Evolutionary conservation across 2,329 filamentous ascomycete genomes (phyloP).

Genomic region (Mollisia scopiformis): DNA sequence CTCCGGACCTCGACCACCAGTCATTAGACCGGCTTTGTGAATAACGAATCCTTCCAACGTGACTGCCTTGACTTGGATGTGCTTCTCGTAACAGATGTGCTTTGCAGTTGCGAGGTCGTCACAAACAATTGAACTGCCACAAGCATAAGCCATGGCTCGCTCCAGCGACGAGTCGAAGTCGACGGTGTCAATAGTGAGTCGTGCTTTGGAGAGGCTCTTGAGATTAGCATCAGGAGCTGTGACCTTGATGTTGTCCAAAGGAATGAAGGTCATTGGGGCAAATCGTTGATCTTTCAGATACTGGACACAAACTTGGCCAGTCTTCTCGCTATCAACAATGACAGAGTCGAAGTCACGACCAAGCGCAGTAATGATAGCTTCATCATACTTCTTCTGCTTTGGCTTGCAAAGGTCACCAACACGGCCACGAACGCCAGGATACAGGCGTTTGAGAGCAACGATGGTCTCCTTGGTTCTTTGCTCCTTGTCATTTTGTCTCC

Average conservation of each 20-base stretch:
- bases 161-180: slow-evolving; percentile 89
- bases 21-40: slow-evolving; percentile 95
- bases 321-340: slow-evolving; percentile 93
- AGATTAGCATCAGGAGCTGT: slow-evolving; percentile 87
- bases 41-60: slow-evolving; percentile 96
- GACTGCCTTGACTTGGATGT: slow-evolving; percentile 88
- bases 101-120: slow-evolving; percentile 87
- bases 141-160: slow-evolving; percentile 92
- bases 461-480: slow-evolving; percentile 80
- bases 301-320: slow-evolving; percentile 89
- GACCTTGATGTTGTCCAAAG: slow-evolving; percentile 96
- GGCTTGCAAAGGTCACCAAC: slow-evolving; percentile 92
- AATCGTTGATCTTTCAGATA: slow-evolving; percentile 90
- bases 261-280: slow-evolving; percentile 90
- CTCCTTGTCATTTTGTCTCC: slow-evolving; percentile 84
- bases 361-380: slow-evolving; percentile 89
- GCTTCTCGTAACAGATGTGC: slow-evolving; percentile 82
- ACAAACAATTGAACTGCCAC: slow-evolving; percentile 92
- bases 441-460: slow-evolving; percentile 84
- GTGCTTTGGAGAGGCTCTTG: slow-evolving; percentile 84
- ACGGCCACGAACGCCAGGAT: slow-evolving; percentile 87
- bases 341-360: slow-evolving; percentile 94
- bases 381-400: slow-evolving; percentile 95
- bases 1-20: slow-evolving; percentile 82
- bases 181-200: slow-evolving; percentile 93